Evolutionary conservation across 1,284 basidiomycete genomes (phyloP).

Genomic region (Salmacisia buchloeana): DNA sequence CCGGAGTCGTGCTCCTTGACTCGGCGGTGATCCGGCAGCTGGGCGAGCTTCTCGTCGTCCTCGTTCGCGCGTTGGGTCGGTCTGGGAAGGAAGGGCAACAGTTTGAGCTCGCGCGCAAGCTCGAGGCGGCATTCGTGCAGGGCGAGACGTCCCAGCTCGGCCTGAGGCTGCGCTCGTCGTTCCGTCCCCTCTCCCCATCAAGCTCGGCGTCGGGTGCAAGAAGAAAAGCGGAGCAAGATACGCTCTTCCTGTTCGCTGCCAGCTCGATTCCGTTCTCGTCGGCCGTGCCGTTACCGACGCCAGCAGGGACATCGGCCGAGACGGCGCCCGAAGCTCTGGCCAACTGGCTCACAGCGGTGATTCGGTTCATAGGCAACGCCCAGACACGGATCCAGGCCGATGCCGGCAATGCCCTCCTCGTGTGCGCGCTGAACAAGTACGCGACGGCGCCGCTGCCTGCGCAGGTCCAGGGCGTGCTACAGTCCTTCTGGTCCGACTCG

Average conservation of each 20-base stretch:
- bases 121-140: slow-evolving; percentile 24
- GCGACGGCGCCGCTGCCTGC: slow-evolving; percentile 20
- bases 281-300: neutral
- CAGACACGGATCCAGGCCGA: slow-evolving; percentile 10
- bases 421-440: slow-evolving; percentile 33
- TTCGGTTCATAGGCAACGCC: slow-evolving; percentile 6
- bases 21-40: slow-evolving; percentile 28
- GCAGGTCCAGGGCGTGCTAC: slow-evolving; percentile 20
- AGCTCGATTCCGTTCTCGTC: neutral
- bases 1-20: slow-evolving; percentile 21
- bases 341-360: neutral
- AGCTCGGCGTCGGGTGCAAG: neutral
- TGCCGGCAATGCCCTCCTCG: slow-evolving; percentile 14
- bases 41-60: slow-evolving; percentile 27
- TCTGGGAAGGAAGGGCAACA: slow-evolving; percentile 16
- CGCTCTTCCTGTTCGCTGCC: neutral
- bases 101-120: slow-evolving; percentile 20
- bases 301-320: neutral
- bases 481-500: slow-evolving; percentile 24
- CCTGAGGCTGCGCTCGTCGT: no score
- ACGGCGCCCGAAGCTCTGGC: neutral
- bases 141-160: neutral
- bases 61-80: slow-evolving; percentile 24
- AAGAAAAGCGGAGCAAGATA: neutral
- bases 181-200: no score